These are phyloP conservation scores for Marasmius oreades DNA, from an alignment of 1,284 basidiomycete genomes.

Conservation along the genomic window DNA sequence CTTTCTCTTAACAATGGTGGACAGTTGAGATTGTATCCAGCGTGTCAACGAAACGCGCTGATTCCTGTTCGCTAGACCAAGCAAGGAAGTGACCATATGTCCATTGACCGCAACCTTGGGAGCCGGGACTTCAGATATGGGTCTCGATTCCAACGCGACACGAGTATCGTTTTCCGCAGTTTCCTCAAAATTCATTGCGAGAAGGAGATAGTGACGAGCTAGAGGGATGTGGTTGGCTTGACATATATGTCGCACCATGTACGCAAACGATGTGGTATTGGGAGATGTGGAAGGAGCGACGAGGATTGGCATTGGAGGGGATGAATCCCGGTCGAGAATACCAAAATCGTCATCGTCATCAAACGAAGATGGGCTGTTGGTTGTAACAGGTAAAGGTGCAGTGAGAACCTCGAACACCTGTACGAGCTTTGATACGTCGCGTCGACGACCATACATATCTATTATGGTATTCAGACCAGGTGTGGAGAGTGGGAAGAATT, in stretches of 20 bases:
- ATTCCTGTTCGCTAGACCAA: slow-evolving; percentile 14
- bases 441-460: slow-evolving; percentile 59
- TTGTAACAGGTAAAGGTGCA: slow-evolving; percentile 49
- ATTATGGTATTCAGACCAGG: slow-evolving; percentile 66
- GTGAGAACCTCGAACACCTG: slow-evolving; percentile 75
- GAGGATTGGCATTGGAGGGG: slow-evolving; percentile 30
- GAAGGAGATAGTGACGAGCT: slow-evolving; percentile 66
- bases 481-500: slow-evolving; percentile 54
- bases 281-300: slow-evolving; percentile 49
- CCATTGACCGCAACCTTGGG: slow-evolving; percentile 3
- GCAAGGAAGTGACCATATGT: slow-evolving; percentile 6
- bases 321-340: slow-evolving; percentile 36
- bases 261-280: slow-evolving; percentile 67
- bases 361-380: slow-evolving; percentile 46
- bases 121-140: slow-evolving; percentile 8
- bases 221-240: slow-evolving; percentile 44
- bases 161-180: slow-evolving; percentile 29
- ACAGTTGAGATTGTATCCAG: slow-evolving; percentile 9
- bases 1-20: slow-evolving; percentile 15
- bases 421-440: slow-evolving; percentile 62
- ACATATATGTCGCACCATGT: slow-evolving; percentile 56
- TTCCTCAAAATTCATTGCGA: slow-evolving; percentile 51
- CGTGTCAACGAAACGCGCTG: slow-evolving; percentile 6
- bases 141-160: slow-evolving; percentile 19
- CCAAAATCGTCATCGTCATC: slow-evolving; percentile 68